Base-by-base conservation (phyloP, 192 early-diverging fungal species). In the Fimicolochytrium jonesii region DNA sequence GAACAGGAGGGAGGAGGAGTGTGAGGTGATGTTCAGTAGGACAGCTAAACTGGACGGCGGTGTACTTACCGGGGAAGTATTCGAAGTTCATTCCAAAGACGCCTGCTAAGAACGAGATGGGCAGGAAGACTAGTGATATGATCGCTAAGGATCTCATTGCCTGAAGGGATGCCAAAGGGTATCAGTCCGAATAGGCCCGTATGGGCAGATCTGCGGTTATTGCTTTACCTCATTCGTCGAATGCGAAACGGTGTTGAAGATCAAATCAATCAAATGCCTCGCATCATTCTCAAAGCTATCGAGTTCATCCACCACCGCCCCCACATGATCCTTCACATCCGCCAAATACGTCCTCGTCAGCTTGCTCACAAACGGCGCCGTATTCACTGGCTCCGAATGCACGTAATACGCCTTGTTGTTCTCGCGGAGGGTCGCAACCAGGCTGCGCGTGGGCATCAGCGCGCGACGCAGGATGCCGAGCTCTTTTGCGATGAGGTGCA, bases 51-150 rank as follows among this genome's bases (percentile, higher is more conserved):
- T 17, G 37, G 17, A 39, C 9, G 37, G 10, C 9, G 37, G 10
- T 11, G 37, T 17, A 39, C 37, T 39, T 17, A 39, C 37, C n/a
- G n/a, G n/a, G 66, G 29, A 75, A 75, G 34, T 56, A 32, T 13
- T 75, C 73, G 56, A 75, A 75, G 49, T 75, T 75, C 69, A 72
- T 75, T 33, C 73, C 73, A 51, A 66, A 75, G 18, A 74, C 61
- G 17, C 73, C 73, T 13, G 61, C 61, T 49, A 75, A 45, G 43
- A 75, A 73, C 6, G 58, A 70, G 13, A 69, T 50, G 2, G 73
- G 73, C 22, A 75, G 60, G 48, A 75, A 75, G 7, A 75, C 20
- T 6, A 73, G 45, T 17, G 59, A 62, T 1, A 68, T 49, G 25
- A 75, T 25, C 15, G 73, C 56, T 6, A 75, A 51, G 0, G 68